Evolutionary conservation across 1,284 basidiomycete genomes (phyloP), one percentile per base, ranked within the genome.

Genomic region (Tranzscheliella williamsii): DNA sequence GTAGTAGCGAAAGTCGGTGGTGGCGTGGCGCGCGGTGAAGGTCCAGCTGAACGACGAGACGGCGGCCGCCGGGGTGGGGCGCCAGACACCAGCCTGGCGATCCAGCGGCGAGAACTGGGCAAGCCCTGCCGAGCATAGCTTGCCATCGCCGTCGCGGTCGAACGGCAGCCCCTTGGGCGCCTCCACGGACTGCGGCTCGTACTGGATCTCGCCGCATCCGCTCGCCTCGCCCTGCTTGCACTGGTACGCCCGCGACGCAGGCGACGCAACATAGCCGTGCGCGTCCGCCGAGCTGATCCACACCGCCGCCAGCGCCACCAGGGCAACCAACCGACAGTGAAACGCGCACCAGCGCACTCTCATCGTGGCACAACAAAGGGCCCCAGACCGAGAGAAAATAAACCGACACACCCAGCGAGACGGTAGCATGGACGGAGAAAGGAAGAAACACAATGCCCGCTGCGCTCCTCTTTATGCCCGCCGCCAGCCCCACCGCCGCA

Each of bases 191-290:
- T 64, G 61, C 1, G 61, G 61, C 23, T 64, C 61, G 51, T 60
- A 64, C 42, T 64, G 61, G 36, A 67, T 56, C 24, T 53, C 48
- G 21, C 65, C 64, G 38, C 61, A 65, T 15, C 51, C 34, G 32
- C 51, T 51, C 9, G 58, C 55, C 69, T 79, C 20, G 74, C 79
- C 38, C 78, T 76, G 22, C 69, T 79, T 22, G 67, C 73, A 29
- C 86, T 87, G 72, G 80, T 85, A 58, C 86, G 86, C 69, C 78
- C 66, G 42, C 8, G 82, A 83, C 82, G 54, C 78, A 78, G 29
- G 79, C 78, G 32, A 87, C 18, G 42, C 44, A 27, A 53, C 48
- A 38, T 56, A 55, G 36, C 61, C 61, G 24, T 64, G 61, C 20
- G 61, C 61, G 16, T 58, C 37, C 11, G 60, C 61, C 8, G 58